These are phyloP conservation scores for Cyathus striatus DNA, from an alignment of 768 basidiomycete species.

Conservation along the genomic window DNA sequence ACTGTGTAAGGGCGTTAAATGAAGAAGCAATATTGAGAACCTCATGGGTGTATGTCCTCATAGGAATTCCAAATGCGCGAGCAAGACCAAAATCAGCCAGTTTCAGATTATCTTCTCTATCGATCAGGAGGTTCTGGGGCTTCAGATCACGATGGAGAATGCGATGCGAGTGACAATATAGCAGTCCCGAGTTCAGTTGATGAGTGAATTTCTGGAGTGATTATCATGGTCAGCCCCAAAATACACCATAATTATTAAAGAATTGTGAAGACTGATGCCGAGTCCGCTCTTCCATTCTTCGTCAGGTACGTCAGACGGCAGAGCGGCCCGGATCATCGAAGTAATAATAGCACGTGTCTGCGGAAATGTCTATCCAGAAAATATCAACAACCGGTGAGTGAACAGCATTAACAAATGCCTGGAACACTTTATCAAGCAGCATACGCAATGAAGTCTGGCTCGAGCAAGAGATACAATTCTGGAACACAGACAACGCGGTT, in stretches of 20 bases:
- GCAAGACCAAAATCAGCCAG: slow-evolving; percentile 96
- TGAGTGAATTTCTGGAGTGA: slow-evolving; percentile 84
- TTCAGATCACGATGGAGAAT: slow-evolving; percentile 97
- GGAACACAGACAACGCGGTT: slow-evolving; percentile 3
- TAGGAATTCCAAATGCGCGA: slow-evolving; percentile 95
- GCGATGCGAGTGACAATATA: slow-evolving; percentile 93
- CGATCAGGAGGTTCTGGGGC: slow-evolving; percentile 93
- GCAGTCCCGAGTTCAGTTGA: slow-evolving; percentile 85
- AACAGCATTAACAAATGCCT: no score
- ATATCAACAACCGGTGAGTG: no score
- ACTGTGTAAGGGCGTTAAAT: slow-evolving; percentile 1
- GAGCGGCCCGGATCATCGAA: no score
- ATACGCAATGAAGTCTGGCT: no score
- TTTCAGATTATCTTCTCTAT: slow-evolving; percentile 86
- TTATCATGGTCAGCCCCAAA: slow-evolving; percentile 5
- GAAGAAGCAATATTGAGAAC: slow-evolving; percentile 30
- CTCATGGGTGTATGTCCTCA: slow-evolving; percentile 99
- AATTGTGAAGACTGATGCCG: no score
- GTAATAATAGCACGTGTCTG: no score
- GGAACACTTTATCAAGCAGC: no score
- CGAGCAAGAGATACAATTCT: no score
- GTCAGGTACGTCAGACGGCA: no score
- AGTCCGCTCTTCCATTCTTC: no score
- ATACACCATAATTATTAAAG: no score
- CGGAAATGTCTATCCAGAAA: no score